phyloP scores from a whole-genome alignment of 352 stramenopile genomes.

The Globisporangium carolinianum region DNA sequence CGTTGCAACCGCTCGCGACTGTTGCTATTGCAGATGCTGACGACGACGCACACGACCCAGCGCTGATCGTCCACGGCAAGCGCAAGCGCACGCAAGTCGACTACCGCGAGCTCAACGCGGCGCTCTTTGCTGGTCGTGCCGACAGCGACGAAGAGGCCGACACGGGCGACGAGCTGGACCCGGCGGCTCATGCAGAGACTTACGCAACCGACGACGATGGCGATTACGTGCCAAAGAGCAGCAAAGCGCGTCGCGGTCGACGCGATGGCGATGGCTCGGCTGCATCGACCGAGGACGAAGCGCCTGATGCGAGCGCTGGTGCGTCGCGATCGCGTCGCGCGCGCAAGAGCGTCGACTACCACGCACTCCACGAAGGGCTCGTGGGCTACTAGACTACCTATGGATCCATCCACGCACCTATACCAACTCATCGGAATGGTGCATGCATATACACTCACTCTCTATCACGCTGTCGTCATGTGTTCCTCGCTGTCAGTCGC shows the following conservation, averaged over 20 bases:
- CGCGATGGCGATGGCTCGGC: not conserved
- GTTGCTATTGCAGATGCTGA: not conserved
- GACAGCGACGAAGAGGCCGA: constrained; percentile 52
- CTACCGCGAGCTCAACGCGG: constrained; percentile 74
- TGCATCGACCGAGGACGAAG: not conserved
- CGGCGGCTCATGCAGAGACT: too few relatives aligned
- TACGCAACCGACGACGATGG: constrained; percentile 13
- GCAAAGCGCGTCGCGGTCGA: not conserved
- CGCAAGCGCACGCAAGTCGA: constrained; percentile 73
- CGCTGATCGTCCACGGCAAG: constrained; percentile 62
- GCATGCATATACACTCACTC: too few relatives aligned
- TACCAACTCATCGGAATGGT: too few relatives aligned
- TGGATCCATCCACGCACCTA: too few relatives aligned
- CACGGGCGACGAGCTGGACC: constrained; percentile 11
- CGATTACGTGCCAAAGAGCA: constrained; percentile 5
- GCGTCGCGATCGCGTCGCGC: constrained; percentile 15
- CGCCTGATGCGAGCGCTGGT: not conserved
- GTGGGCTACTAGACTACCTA: constrained; percentile 6
- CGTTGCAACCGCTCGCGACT: too few relatives aligned
- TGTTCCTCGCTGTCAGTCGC: not conserved
- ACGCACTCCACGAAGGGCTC: constrained; percentile 58
- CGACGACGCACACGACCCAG: constrained; percentile 18
- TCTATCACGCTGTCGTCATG: not conserved
- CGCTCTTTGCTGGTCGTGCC: constrained; percentile 62
- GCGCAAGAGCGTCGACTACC: constrained; percentile 39